Conservation (phyloP, 805 yeast genomes). For the Yamadazyma philogaea region DNA sequence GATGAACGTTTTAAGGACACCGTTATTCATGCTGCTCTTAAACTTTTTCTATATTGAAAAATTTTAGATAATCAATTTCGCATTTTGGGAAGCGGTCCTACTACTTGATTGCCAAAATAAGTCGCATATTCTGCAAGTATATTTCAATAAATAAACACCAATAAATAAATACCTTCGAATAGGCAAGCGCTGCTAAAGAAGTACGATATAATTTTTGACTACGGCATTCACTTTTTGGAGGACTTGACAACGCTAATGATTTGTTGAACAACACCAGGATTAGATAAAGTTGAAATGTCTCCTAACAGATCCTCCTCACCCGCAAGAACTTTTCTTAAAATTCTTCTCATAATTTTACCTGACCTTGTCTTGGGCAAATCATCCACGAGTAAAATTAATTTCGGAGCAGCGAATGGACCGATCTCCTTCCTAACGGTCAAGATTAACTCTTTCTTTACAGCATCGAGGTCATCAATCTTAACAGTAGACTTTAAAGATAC, state of each 20-base stretch:
- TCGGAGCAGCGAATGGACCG: conserved; percentile 96
- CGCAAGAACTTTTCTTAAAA: conserved; percentile 86
- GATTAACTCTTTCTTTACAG: conserved; percentile 68
- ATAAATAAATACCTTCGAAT: conserved; percentile 5
- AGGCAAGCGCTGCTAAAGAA: not conserved
- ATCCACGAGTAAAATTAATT: conserved; percentile 73
- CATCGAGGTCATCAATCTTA: conserved; percentile 48
- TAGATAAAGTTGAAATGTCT: conserved; percentile 83
- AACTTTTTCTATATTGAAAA: not conserved
- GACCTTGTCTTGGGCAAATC: conserved; percentile 98
- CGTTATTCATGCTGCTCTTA: not conserved
- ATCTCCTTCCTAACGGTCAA: conserved; percentile 88
- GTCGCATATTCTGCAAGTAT: not conserved
- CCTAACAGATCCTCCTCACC: conserved; percentile 93
- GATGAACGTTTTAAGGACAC: conserved; percentile 11
- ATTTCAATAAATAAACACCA: conserved; percentile 5
- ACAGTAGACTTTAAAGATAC: conserved; percentile 67
- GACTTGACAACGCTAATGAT: conserved; percentile 65
- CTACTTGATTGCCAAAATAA: too few species aligned
- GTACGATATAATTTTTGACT: too few species aligned
- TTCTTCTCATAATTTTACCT: conserved; percentile 98
- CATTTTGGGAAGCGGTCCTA: not conserved
- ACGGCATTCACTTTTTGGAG: conserved; percentile 14
- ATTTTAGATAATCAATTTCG: not conserved
- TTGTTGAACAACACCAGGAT: conserved; percentile 78